Evolutionary conservation across 2,329 filamentous ascomycete species (phyloP), one percentile per base, ranked within the genome.

Genomic region (Diplodia corticola): DNA sequence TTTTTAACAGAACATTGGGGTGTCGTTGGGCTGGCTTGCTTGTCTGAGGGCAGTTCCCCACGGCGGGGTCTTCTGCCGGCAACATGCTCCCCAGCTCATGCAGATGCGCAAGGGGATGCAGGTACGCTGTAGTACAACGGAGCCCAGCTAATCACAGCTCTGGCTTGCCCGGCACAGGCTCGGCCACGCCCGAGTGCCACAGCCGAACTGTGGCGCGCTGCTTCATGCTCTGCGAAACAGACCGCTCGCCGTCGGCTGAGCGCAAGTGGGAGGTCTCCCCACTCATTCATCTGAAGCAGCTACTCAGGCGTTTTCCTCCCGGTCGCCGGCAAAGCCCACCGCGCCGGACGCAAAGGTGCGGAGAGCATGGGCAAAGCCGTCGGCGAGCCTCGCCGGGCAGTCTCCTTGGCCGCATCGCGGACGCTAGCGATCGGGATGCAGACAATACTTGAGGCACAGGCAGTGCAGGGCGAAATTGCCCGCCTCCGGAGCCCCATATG

Each of bases 231-330:
- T 35, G 44, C 57, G 57, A 61, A 61, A 61, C 57, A 61, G 57
- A 61, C 57, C 57, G 57, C 57, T 49, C n/a, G 44, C 57, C 30
- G n/a, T 20, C 20, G 37, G 37, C 2, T 15, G 37, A 40, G 54
- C 57, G 24, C 26, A 28, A 61, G 26, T 49, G 48, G 57, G 37
- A n/a, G n/a, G 57, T 6, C 40, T 49, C 57, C 44, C 40, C 57
- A 61, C 63, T 40, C 63, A 64, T 57, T 64, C 63, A 57, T 57
- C 51, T 57, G 63, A 57, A 55, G 51, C 63, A 48, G 50, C 63
- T 64, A n/a, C n/a, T n/a, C n/a, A 40, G 35, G 37, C 37, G 44
- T 15, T 48, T n/a, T 4, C 22, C 15, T 26, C n/a, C n/a, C n/a
- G n/a, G n/a, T n/a, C n/a, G 12, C 10, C 33, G 33, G 33, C 10